Evolutionary conservation across 306 rosid genomes (phyloP), one percentile per base, ranked within the genome.

Genomic region (Begonia fuchsioides): DNA sequence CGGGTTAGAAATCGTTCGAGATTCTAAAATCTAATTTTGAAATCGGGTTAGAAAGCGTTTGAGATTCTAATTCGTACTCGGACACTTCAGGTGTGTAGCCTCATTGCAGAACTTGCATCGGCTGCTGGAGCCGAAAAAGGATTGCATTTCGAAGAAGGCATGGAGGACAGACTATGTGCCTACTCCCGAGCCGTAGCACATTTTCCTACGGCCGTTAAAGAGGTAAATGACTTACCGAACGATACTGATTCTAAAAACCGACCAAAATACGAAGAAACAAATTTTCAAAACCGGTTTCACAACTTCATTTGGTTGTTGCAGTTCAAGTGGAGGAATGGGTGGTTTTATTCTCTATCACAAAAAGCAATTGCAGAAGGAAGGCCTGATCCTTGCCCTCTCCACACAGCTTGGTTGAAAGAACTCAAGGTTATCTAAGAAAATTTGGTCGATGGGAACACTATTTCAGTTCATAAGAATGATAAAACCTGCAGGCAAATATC

Each of bases 321-420:
- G 98, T 85, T 90, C 68, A 79, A 90, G 56, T 90, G 98, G 98
- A 73, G 98, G 62, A 90, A 90, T 59, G 98, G 95, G 15, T 84
- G 94, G 93, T 85, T 90, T 74, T 79, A 84, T 59, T 67, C 82
- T 11, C 68, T 90, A 26, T 62, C 94, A 6, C 82, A 79, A 61
- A 90, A 75, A 61, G 87, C 85, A 17, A 48, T 51, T 15, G 72
- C 74, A 0, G 74, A 71, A 67, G 95, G 85, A 74, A 79, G 79
- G 52, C 83, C 82, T 3, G 95, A 90, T 17, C 98, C 98, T 38
- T 85, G 95, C 38, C 80, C 94, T 46, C 67, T 79, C 3, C 98
- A 90, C 59, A 79, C 94, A 10, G 67, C 72, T 15, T 81, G 95
- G 95, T 87, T 90, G 13, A 75, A 65, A 65, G 94, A 90, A 32